Evolutionary conservation across 257 asterid species (phyloP).

Genomic region (Linderniella brevidens): DNA sequence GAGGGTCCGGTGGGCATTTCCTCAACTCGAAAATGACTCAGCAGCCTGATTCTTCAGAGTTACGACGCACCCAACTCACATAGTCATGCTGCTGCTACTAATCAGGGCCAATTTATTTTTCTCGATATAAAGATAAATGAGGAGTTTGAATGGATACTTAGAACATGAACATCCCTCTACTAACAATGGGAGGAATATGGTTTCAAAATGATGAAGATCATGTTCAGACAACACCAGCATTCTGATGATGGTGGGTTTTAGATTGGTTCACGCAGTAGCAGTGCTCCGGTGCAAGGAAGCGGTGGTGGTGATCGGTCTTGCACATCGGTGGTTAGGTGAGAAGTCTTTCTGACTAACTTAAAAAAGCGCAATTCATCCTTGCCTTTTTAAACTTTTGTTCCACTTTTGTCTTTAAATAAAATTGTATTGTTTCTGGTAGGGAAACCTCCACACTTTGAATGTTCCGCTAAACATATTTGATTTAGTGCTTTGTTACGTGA

Average conservation of each 20-base stretch:
- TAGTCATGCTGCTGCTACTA: too few relatives aligned
- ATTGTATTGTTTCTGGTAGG: too few relatives aligned
- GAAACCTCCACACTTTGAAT: too few relatives aligned
- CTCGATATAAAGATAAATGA: too few relatives aligned
- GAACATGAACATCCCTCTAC: too few relatives aligned
- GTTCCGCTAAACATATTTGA: too few relatives aligned
- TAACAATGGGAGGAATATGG: neutral
- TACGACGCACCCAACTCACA: conserved; percentile 5
- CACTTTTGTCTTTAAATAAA: too few relatives aligned
- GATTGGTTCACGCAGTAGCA: conserved; percentile 16
- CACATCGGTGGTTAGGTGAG: conserved; percentile 60
- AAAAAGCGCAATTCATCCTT: conserved; percentile 99
- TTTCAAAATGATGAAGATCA: conserved; percentile 11
- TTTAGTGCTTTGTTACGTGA: too few relatives aligned
- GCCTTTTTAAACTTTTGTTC: conserved; percentile 46
- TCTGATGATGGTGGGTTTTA: conserved; percentile 20
- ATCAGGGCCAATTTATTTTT: conserved; percentile 14
- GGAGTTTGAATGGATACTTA: too few relatives aligned
- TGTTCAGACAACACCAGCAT: conserved; percentile 24
- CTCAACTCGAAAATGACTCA: conserved; percentile 52
- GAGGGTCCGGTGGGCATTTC: conserved; percentile 89
- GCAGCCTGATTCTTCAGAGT: conserved; percentile 15
- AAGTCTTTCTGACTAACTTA: conserved; percentile 15
- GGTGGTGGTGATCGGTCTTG: conserved; percentile 18
- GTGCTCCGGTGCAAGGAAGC: conserved; percentile 21